phyloP scores from a whole-genome alignment of 1,139 yeast species.

The Debaryomyces psychrophilus region DNA sequence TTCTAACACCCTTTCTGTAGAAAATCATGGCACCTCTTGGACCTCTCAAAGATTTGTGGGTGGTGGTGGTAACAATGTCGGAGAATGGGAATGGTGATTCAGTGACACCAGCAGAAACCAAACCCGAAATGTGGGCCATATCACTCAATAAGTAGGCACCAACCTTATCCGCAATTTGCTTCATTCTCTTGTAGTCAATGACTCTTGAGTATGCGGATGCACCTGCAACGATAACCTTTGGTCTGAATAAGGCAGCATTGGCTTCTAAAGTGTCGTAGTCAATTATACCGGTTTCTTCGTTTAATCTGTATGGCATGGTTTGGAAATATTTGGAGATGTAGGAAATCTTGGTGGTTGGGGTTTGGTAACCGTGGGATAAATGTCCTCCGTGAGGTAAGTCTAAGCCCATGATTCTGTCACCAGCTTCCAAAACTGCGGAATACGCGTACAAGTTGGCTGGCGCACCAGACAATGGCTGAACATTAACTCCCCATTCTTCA shows the following conservation, averaged over 20 bases:
- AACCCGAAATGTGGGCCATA: conserved; percentile 97
- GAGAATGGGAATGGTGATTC: conserved; percentile 93
- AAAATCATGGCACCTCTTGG: conserved; percentile 99
- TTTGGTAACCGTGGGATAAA: conserved; percentile 94
- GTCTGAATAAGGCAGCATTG: conserved; percentile 86
- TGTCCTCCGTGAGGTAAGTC: conserved; percentile 98
- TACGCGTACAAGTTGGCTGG: conserved; percentile 95
- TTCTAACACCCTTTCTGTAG: conserved; percentile 89
- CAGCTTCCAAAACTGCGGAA: conserved; percentile 87
- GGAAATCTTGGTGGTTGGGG: conserved; percentile 84
- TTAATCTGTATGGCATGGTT: conserved; percentile 94
- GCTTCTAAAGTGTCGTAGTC: conserved; percentile 89
- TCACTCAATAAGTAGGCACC: conserved; percentile 91
- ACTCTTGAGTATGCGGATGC: conserved; percentile 94
- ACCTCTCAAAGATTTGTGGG: conserved; percentile 96
- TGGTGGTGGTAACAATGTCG: conserved; percentile 95
- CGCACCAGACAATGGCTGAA: conserved; percentile 91
- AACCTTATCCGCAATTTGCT: conserved; percentile 85
- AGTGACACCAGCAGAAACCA: conserved; percentile 90
- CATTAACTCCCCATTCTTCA: conserved; percentile 92
- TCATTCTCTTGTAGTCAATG: conserved; percentile 88
- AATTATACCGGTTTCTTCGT: conserved; percentile 82
- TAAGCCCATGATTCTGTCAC: conserved; percentile 94
- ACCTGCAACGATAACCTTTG: conserved; percentile 93
- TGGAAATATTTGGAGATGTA: conserved; percentile 92